phyloP scores from a whole-genome alignment of 2,329 filamentous ascomycete genomes.

The Gnomoniopsis smithogilvyi region DNA sequence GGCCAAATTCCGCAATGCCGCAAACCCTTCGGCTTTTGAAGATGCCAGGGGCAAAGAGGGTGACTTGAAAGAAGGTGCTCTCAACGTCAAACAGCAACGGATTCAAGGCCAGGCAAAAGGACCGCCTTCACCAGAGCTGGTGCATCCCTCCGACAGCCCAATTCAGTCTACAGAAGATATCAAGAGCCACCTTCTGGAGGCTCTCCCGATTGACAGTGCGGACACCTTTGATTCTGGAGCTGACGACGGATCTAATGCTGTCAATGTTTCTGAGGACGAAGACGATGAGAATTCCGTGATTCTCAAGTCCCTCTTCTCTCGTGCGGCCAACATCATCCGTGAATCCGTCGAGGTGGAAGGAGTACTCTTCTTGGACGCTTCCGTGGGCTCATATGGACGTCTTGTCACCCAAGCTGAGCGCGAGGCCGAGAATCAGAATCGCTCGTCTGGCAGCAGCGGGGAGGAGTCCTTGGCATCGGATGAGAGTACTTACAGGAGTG shows the following conservation, averaged over 20 bases:
- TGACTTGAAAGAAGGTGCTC: background rate
- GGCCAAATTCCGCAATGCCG: background rate
- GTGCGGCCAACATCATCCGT: constrained; percentile 39
- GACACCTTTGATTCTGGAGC: background rate
- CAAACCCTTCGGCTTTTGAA: background rate
- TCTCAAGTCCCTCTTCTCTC: constrained; percentile 29
- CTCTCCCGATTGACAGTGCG: background rate
- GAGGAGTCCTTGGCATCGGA: background rate
- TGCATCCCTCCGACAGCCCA: background rate
- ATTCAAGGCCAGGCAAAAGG: background rate
- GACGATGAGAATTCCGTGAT: background rate
- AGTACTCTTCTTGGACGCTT: constrained; percentile 31
- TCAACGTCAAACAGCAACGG: background rate
- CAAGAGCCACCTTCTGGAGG: no score
- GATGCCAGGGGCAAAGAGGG: background rate
- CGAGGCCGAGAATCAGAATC: background rate
- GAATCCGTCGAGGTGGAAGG: constrained; percentile 42
- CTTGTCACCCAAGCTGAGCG: constrained; percentile 15
- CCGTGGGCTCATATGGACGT: constrained; percentile 27
- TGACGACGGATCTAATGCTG: background rate
- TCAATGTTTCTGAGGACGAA: background rate
- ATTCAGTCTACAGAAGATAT: background rate
- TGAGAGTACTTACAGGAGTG: background rate
- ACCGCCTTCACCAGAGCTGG: background rate
- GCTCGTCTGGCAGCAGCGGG: background rate